These are phyloP conservation scores for Chalciporus piperatus DNA, from an alignment of 768 basidiomycete genomes.

Conservation along the genomic window DNA sequence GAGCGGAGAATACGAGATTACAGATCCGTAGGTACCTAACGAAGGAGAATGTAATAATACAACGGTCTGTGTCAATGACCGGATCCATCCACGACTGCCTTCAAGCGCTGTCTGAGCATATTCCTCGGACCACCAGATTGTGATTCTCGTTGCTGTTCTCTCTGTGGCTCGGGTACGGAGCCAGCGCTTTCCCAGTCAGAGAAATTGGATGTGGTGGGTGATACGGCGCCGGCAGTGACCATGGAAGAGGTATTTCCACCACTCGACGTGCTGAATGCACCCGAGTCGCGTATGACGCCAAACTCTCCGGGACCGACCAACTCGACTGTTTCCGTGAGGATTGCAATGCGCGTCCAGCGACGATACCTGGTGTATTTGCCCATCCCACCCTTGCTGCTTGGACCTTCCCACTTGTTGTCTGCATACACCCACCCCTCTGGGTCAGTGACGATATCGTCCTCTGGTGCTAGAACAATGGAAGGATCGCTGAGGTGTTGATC, in stretches of 20 bases:
- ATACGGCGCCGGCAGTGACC: slow-evolving; percentile 21
- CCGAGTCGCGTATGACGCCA: slow-evolving; percentile 28
- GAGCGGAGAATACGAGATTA: neutral
- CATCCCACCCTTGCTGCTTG: slow-evolving; percentile 73
- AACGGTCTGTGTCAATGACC: slow-evolving; percentile 16
- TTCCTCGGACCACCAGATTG: slow-evolving; percentile 9
- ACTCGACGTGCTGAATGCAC: slow-evolving; percentile 16
- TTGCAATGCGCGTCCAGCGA: slow-evolving; percentile 83
- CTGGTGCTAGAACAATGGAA: slow-evolving; percentile 32
- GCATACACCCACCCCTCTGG: slow-evolving; percentile 90
- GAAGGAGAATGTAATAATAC: slow-evolving; percentile 18
- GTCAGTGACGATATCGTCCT: slow-evolving; percentile 67
- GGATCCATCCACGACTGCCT: slow-evolving; percentile 29
- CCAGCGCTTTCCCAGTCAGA: slow-evolving; percentile 31
- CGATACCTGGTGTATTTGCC: slow-evolving; percentile 90
- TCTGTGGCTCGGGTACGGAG: slow-evolving; percentile 21
- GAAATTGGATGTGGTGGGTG: slow-evolving; percentile 28
- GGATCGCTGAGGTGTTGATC: slow-evolving; percentile 29
- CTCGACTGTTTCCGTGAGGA: slow-evolving; percentile 71
- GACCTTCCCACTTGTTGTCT: slow-evolving; percentile 93
- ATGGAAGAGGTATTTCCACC: slow-evolving; percentile 20
- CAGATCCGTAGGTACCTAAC: neutral
- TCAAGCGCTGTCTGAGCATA: slow-evolving; percentile 30
- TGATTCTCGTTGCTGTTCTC: slow-evolving; percentile 16
- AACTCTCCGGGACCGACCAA: slow-evolving; percentile 40